Evolutionary conservation across 75 land plant species (phyloP).

Genomic region (Gnetum montanum): DNA sequence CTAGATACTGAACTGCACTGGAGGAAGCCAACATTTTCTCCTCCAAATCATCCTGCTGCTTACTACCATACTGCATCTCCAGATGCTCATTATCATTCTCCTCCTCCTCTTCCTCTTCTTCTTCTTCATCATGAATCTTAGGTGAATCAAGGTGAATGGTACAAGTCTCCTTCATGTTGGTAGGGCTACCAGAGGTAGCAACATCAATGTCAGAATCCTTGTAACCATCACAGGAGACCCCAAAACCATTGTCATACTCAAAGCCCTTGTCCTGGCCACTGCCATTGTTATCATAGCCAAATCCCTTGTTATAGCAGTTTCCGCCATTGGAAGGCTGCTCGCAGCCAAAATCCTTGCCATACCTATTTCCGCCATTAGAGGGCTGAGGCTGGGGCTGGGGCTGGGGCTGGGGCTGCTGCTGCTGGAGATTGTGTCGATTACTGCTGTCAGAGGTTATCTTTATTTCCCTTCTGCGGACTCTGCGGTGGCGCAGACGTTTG

Average conservation of each 20-base stretch:
- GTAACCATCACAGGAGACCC: conserved; percentile 3
- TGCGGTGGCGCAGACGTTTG: too few species aligned
- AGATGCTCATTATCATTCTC: neutral
- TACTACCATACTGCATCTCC: neutral
- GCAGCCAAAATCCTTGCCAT: neutral
- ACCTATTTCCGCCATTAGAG: conserved; percentile 2
- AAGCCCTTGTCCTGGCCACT: conserved; percentile 7
- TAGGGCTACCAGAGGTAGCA: conserved; percentile 9
- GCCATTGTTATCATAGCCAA: neutral
- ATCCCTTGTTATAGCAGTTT: neutral
- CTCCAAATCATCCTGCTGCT: neutral
- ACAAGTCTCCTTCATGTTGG: conserved; percentile 6
- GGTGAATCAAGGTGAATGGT: conserved; percentile 8
- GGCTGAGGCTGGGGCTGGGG: too few species aligned
- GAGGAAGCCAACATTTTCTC: neutral
- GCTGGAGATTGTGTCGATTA: too few species aligned
- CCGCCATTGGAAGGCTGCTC: neutral
- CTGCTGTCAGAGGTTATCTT: too few species aligned
- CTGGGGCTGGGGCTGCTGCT: too few species aligned
- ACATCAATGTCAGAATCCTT: conserved; percentile 19
- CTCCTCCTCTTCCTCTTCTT: neutral
- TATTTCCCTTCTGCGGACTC: too few species aligned
- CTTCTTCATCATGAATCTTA: too few species aligned
- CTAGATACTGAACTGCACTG: conserved; percentile 1
- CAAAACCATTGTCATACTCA: conserved; percentile 10